Evolutionary conservation across 192 early-diverging fungal species (phyloP).

Genomic region (Gryganskiella cystojenkinii): DNA sequence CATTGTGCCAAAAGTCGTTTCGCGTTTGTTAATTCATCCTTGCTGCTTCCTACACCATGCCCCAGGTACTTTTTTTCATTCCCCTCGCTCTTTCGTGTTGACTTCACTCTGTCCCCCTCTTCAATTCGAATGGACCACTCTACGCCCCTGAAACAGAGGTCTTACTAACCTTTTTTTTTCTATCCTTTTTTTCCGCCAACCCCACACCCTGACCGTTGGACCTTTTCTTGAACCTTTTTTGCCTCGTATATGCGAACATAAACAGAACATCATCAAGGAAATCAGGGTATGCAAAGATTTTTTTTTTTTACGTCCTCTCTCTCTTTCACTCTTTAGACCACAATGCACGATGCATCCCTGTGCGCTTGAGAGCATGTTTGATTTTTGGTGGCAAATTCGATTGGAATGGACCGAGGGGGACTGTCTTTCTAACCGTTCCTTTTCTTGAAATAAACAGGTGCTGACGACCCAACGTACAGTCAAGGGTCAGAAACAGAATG

Average conservation of each 20-base stretch:
- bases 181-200: background rate
- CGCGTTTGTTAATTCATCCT: background rate
- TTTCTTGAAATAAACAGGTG: conserved; percentile 13
- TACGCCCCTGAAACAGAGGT: no score
- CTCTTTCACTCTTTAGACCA: background rate
- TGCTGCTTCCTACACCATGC: background rate
- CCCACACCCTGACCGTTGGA: background rate
- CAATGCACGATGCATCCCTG: background rate
- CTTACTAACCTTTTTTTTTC: conserved; percentile 1
- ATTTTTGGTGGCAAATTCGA: background rate
- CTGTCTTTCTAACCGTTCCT: background rate
- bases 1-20: no score
- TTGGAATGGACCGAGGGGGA: no score
- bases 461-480: conserved; percentile 40
- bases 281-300: conserved; percentile 38
- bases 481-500: conserved; percentile 50
- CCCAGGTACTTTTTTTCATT: background rate
- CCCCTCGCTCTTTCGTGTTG: no score
- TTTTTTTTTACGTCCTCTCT: background rate
- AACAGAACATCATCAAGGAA: conserved; percentile 31
- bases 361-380: no score
- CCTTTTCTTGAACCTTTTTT: background rate
- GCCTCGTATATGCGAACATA: background rate
- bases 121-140: no score
- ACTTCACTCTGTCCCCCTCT: background rate